Conservation (phyloP, 306 rosid genomes). For the Ziziphus jujuba region DNA sequence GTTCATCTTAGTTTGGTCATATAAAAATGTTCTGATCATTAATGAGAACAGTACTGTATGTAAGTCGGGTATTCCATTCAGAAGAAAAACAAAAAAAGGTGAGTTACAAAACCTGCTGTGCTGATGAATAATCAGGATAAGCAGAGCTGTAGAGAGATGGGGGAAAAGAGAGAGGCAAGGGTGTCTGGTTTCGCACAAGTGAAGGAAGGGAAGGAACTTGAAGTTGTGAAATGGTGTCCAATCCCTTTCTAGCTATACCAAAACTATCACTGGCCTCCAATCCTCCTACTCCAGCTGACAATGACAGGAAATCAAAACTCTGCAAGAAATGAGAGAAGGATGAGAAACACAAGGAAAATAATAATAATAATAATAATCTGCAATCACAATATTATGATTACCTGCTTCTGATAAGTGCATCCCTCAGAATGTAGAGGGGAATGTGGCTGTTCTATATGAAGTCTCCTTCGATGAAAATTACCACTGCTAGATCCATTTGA, state of each 20-base stretch:
- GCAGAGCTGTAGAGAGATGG: slow-evolving; percentile 43
- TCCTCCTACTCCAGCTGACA: slow-evolving; percentile 48
- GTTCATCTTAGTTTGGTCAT: no score
- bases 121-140: slow-evolving; percentile 42
- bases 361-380: slow-evolving; percentile 3
- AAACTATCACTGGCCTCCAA: slow-evolving; percentile 33
- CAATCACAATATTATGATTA: slow-evolving; percentile 29
- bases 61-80: no score
- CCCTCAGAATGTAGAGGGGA: slow-evolving; percentile 16
- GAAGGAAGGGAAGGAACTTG: slow-evolving; percentile 55
- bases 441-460: slow-evolving; percentile 36
- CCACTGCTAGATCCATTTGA: slow-evolving; percentile 32
- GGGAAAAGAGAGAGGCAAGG: slow-evolving; percentile 39
- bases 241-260: slow-evolving; percentile 36
- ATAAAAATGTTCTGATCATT: no score
- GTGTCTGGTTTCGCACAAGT: slow-evolving; percentile 39
- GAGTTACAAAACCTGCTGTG: slow-evolving; percentile 52
- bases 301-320: slow-evolving; percentile 60
- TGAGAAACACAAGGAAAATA: slow-evolving; percentile 20
- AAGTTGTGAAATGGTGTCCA: slow-evolving; percentile 42
- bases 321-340: slow-evolving; percentile 37
- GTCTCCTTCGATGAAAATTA: slow-evolving; percentile 34
- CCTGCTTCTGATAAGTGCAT: slow-evolving; percentile 53
- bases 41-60: no score
- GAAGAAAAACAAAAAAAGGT: background rate